phyloP scores from a whole-genome alignment of 176 grass and related monocot genomes.

The Metroxylon sagu region DNA sequence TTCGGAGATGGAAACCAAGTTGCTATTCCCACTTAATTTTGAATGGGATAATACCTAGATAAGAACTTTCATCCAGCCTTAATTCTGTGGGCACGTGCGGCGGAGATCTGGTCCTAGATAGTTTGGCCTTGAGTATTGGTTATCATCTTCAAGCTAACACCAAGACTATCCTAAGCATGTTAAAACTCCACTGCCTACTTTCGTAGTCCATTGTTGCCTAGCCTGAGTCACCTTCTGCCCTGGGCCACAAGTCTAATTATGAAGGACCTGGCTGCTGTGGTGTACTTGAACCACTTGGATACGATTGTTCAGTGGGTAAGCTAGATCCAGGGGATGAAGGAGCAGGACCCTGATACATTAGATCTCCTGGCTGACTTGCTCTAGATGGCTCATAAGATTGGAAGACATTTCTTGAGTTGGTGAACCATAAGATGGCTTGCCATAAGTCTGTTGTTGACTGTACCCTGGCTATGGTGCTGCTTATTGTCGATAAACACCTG shows the following conservation, averaged over 20 bases:
- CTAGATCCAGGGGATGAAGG: conserved; percentile 44
- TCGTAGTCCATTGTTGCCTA: too few relatives aligned
- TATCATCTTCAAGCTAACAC: too few relatives aligned
- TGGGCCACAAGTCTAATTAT: conserved; percentile 58
- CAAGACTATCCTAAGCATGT: too few relatives aligned
- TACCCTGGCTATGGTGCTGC: conserved; percentile 10
- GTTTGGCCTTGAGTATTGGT: too few relatives aligned
- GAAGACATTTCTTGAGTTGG: conserved; percentile 21
- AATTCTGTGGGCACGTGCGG: too few relatives aligned
- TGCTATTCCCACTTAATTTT: too few relatives aligned
- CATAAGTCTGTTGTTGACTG: conserved; percentile 67
- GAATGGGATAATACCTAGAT: too few relatives aligned
- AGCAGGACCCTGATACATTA: conserved; percentile 37
- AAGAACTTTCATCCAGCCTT: too few relatives aligned
- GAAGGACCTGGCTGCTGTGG: conserved; percentile 49
- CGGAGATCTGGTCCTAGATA: too few relatives aligned
- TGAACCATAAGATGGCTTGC: conserved; percentile 47
- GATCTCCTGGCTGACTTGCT: conserved; percentile 37
- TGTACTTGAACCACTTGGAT: conserved; percentile 14
- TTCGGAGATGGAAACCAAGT: too few relatives aligned
- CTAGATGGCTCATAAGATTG: conserved; percentile 28
- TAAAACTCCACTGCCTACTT: too few relatives aligned
- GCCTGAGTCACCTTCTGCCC: too few relatives aligned
- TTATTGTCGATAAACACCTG: conserved; percentile 38
- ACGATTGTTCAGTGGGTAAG: not conserved